Percentiles rank a stretch among this genome's conserved stretches.
phyloP scores from a whole-genome alignment of 495 filamentous ascomycete genomes.

The Penicillium maclennaniae region DNA sequence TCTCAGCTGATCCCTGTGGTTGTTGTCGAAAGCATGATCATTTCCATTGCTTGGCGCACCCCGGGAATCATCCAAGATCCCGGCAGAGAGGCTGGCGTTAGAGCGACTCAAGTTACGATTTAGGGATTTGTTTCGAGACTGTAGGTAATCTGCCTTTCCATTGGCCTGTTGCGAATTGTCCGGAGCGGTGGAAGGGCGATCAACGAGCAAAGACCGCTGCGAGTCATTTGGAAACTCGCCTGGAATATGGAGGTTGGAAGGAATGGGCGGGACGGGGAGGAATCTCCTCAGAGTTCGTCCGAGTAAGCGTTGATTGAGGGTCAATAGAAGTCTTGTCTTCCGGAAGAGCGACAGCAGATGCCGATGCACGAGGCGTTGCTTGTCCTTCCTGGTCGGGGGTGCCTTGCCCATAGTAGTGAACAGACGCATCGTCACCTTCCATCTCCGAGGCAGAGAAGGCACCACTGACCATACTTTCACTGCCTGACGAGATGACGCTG shows the following conservation, averaged over 20 bases:
- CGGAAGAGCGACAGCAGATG: slow-evolving; percentile 14
- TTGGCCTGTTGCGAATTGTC: slow-evolving; percentile 25
- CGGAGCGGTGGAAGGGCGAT: slow-evolving; percentile 40
- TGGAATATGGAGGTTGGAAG: slow-evolving; percentile 34
- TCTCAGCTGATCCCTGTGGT: slow-evolving; percentile 32
- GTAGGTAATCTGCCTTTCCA: slow-evolving; percentile 16
- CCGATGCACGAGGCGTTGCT: slow-evolving; percentile 34
- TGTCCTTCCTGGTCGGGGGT: slow-evolving; percentile 24
- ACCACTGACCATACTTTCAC: slow-evolving; percentile 45
- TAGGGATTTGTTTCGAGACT: slow-evolving; percentile 24
- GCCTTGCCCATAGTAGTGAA: slow-evolving; percentile 23
- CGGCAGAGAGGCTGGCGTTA: slow-evolving; percentile 31
- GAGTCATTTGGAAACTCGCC: slow-evolving; percentile 37
- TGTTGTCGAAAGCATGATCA: slow-evolving; percentile 13
- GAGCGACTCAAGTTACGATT: slow-evolving; percentile 38
- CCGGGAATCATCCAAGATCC: slow-evolving; percentile 10
- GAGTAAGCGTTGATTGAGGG: slow-evolving; percentile 2
- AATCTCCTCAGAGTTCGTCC: slow-evolving; percentile 25
- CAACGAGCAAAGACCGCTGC: slow-evolving; percentile 31
- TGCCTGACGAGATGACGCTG: slow-evolving; percentile 41
- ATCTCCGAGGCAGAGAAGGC: slow-evolving; percentile 37
- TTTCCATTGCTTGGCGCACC: slow-evolving; percentile 9
- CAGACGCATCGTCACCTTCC: slow-evolving; percentile 29
- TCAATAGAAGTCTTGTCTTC: slow-evolving; percentile 8
- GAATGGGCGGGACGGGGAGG: slow-evolving; percentile 46